These are phyloP conservation scores for Bryoglossum gracile DNA, from an alignment of 495 filamentous ascomycete genomes.

Conservation along the genomic window DNA sequence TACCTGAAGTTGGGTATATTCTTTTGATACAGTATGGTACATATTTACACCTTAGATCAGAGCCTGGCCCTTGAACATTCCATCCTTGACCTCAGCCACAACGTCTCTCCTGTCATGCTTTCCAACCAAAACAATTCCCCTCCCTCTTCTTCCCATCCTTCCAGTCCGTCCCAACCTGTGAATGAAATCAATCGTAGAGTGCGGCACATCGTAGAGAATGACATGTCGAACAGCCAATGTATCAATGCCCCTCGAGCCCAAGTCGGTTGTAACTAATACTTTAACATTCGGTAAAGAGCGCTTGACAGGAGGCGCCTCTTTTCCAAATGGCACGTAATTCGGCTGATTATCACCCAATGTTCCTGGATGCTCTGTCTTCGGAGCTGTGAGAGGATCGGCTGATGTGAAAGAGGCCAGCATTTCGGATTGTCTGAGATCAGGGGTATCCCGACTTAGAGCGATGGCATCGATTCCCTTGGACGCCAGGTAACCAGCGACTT, in stretches of 20 bases:
- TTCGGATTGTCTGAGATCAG: slow-evolving; percentile 62
- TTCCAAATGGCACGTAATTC: slow-evolving; percentile 21
- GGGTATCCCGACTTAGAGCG: slow-evolving; percentile 73
- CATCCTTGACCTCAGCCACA: slow-evolving; percentile 85
- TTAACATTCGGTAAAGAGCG: slow-evolving; percentile 58
- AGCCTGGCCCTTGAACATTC: slow-evolving; percentile 86
- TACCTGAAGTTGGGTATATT: slow-evolving; percentile 1
- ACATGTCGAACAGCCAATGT: slow-evolving; percentile 88
- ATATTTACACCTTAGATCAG: slow-evolving; percentile 49
- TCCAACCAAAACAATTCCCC: slow-evolving; percentile 84
- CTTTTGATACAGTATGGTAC: neutral
- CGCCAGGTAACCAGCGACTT: slow-evolving; percentile 70
- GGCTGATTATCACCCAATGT: slow-evolving; percentile 23
- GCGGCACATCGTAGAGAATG: slow-evolving; percentile 89
- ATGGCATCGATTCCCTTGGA: slow-evolving; percentile 83
- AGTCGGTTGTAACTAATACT: slow-evolving; percentile 89
- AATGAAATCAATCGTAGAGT: slow-evolving; percentile 94
- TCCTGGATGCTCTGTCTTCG: slow-evolving; percentile 30
- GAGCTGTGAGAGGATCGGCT: slow-evolving; percentile 37
- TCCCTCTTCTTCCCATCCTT: slow-evolving; percentile 83
- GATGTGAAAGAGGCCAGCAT: slow-evolving; percentile 72
- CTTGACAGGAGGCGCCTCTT: slow-evolving; percentile 19
- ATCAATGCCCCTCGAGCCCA: slow-evolving; percentile 89
- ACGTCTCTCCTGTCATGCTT: slow-evolving; percentile 84
- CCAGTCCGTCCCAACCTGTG: slow-evolving; percentile 88